Evolutionary conservation across 176 grass and related monocot genomes (phyloP).

Genomic region (Avena insularis): DNA sequence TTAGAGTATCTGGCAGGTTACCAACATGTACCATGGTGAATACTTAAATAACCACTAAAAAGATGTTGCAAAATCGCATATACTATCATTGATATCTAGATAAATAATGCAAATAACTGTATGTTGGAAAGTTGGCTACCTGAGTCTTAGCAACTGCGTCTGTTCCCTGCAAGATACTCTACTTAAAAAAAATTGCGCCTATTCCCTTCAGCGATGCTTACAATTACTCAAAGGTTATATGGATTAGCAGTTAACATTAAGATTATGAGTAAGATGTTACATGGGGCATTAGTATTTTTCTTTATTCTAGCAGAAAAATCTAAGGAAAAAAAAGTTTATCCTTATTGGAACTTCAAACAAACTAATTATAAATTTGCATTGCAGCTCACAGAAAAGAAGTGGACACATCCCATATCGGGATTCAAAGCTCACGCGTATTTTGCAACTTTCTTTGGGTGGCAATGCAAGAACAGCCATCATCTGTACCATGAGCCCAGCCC

Average conservation of each 20-base stretch:
- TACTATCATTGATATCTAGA: not conserved
- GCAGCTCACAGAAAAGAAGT: conserved; percentile 78
- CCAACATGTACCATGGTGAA: not conserved
- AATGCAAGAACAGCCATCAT: too few relatives aligned
- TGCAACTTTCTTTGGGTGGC: too few relatives aligned
- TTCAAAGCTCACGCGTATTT: conserved; percentile 50
- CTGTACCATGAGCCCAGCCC: conserved; percentile 57
- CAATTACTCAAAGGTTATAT: not conserved
- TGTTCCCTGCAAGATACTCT: too few relatives aligned
- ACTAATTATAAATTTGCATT: conserved; percentile 44
- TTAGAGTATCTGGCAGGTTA: not conserved
- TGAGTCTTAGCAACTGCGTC: not conserved
- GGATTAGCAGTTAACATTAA: conserved; percentile 27
- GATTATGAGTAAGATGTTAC: conserved; percentile 10
- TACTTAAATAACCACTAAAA: not conserved
- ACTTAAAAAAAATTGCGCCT: not conserved
- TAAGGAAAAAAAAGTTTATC: not conserved
- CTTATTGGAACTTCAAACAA: conserved; percentile 31
- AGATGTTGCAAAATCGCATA: not conserved
- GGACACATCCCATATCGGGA: conserved; percentile 93
- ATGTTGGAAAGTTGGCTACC: not conserved
- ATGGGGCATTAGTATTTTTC: conserved; percentile 4
- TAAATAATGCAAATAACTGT: conserved; percentile 19
- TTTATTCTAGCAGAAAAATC: conserved; percentile 10
- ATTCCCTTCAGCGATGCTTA: conserved; percentile 1